A percentile compares a stretch with the other conserved stretches of the same genome.
phyloP scores from a whole-genome alignment of 2,329 filamentous ascomycete genomes.

The Diaporthe eres region DNA sequence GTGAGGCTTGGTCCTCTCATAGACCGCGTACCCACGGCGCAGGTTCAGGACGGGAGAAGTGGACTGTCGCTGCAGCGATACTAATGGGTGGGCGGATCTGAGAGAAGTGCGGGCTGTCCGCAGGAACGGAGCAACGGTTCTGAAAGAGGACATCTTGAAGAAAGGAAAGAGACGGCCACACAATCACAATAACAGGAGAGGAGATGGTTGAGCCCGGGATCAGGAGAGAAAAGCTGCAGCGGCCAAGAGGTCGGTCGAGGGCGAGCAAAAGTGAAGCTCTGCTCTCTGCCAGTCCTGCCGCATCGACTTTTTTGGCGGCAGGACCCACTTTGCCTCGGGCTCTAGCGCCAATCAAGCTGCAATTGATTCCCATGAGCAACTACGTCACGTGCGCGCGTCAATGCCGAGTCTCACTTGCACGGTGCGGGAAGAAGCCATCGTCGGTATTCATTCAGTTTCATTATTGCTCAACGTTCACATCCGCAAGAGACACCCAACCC shows the following conservation, averaged over 20 bases:
- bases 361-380: constrained; percentile 32
- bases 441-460: not conserved
- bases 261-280: constrained; percentile 34
- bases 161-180: constrained; percentile 46
- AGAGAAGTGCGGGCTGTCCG: constrained; percentile 85
- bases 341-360: constrained; percentile 40
- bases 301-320: constrained; percentile 42
- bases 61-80: constrained; percentile 82
- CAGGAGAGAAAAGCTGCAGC: constrained; percentile 36
- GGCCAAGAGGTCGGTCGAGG: constrained; percentile 23
- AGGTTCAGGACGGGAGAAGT: constrained; percentile 75
- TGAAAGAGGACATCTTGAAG: constrained; percentile 84
- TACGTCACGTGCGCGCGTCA: constrained; percentile 30
- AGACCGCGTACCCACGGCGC: constrained; percentile 77
- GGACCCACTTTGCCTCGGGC: constrained; percentile 29
- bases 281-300: constrained; percentile 25
- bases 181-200: constrained; percentile 43
- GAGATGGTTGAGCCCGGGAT: constrained; percentile 32
- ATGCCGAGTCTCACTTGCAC: not conserved
- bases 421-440: constrained; percentile 10
- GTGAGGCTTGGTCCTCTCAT: constrained; percentile 94
- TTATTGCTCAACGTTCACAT: not conserved
- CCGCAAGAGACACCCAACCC: not conserved
- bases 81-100: constrained; percentile 76
- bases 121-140: constrained; percentile 83